Conservation (phyloP, 2,329 filamentous ascomycete species). For the Aspergillus intermedius region DNA sequence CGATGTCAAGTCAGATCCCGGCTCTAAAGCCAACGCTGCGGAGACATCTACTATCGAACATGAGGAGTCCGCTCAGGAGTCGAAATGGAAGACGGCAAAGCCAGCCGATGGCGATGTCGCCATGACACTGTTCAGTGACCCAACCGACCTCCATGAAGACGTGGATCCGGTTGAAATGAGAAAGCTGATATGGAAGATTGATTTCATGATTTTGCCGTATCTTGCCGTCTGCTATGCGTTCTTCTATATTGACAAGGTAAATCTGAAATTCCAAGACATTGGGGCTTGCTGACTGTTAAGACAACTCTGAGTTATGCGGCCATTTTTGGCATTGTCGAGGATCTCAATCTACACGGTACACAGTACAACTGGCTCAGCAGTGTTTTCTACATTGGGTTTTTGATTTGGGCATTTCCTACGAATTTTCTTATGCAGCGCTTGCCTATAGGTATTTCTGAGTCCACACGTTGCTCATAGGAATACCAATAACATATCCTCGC, state of each 20-base stretch:
- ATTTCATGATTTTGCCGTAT: slow-evolving; percentile 54
- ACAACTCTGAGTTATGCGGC: slow-evolving; percentile 58
- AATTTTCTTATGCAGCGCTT: slow-evolving; percentile 49
- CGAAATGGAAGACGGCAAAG: slow-evolving; percentile 24
- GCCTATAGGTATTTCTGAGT: slow-evolving; percentile 37
- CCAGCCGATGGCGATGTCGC: slow-evolving; percentile 44
- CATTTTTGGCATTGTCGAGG: slow-evolving; percentile 57
- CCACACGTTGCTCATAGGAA: background rate
- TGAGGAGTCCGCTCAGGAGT: slow-evolving; percentile 17
- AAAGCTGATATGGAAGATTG: slow-evolving; percentile 50
- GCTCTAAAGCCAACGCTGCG: slow-evolving; percentile 16
- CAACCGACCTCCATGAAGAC: slow-evolving; percentile 42
- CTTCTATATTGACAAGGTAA: slow-evolving; percentile 44
- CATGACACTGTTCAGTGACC: slow-evolving; percentile 44
- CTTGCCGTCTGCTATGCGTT: slow-evolving; percentile 50
- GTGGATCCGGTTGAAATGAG: slow-evolving; percentile 44
- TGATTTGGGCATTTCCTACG: slow-evolving; percentile 50
- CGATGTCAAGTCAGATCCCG: slow-evolving; percentile 19
- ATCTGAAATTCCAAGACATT: background rate
- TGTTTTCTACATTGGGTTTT: slow-evolving; percentile 52
- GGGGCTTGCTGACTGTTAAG: slow-evolving; percentile 19
- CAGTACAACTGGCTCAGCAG: slow-evolving; percentile 53
- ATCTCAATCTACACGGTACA: slow-evolving; percentile 50
- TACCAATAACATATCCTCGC: background rate
- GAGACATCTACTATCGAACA: slow-evolving; percentile 22